Conservation (phyloP, 164 flowering plant genomes). For the Vitis rotundifolia region DNA sequence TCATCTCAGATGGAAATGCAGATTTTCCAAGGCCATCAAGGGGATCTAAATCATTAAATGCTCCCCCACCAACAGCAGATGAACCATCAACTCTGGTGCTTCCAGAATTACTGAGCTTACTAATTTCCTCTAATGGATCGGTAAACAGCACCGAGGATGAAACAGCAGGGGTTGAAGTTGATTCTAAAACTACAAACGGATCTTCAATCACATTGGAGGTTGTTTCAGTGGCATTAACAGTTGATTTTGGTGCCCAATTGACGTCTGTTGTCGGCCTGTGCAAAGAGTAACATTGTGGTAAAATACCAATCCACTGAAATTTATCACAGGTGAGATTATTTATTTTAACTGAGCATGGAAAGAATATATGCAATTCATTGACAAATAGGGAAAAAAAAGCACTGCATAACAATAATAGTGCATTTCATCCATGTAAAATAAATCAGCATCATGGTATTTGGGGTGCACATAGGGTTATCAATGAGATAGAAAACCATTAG, state of each 20-base stretch:
- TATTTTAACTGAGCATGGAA: neutral
- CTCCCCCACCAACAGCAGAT: conserved; percentile 37
- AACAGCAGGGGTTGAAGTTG: conserved; percentile 36
- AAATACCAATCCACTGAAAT: neutral
- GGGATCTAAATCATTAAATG: conserved; percentile 64
- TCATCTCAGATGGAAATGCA: conserved; percentile 42
- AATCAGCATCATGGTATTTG: too few relatives aligned
- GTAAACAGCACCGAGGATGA: conserved; percentile 42
- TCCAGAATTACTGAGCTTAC: conserved; percentile 38
- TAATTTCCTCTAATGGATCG: conserved; percentile 58
- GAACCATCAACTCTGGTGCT: conserved; percentile 36
- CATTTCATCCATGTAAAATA: too few relatives aligned
- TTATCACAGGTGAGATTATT: too few relatives aligned
- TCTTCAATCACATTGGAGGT: conserved; percentile 47
- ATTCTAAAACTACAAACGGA: conserved; percentile 65
- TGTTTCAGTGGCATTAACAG: conserved; percentile 33
- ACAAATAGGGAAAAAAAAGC: too few relatives aligned
- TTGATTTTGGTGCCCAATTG: conserved; percentile 27
- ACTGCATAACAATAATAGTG: too few relatives aligned
- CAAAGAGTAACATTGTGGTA: conserved; percentile 2
- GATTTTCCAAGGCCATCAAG: conserved; percentile 49
- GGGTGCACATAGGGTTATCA: too few relatives aligned
- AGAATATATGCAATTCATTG: neutral
- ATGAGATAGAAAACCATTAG: too few relatives aligned
- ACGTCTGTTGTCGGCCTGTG: conserved; percentile 48